Base-by-base conservation (phyloP, 805 yeast genomes). In the Hanseniaspora occidentalis region DNA sequence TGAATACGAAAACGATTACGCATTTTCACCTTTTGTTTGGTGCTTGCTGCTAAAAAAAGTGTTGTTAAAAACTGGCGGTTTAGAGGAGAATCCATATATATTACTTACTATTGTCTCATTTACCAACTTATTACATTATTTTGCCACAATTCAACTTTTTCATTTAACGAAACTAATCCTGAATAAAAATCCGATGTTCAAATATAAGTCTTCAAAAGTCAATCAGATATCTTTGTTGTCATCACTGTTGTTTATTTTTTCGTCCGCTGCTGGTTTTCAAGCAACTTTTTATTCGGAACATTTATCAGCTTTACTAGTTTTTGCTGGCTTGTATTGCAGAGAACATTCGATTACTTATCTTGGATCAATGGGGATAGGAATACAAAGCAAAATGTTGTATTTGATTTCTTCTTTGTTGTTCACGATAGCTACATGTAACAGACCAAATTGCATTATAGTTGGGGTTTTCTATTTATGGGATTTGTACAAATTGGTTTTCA, bases 1-100 rank as follows among this genome's bases (percentile, higher is more conserved):
- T 2, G 56, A 61, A n/a, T 88, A 67, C 58, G 97, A 89, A 58
- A 95, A 89, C 56, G 94, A 86, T 59, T 82, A 75, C 69, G 96
- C 94, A 4, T 89, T 84, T 55, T 77, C 94, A 21, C 82, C 82
- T 9, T 52, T 29, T 29, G 18, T 75, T 2, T 89, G 95, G 94
- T 69, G 79, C 64, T 53, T 72, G 19, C 36, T 77, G 3, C 58
- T 80, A 3, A 54, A 48, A 14, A 14, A 11, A 27, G 14, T 33
- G 23, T 11, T 17, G 10, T 33, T 20, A 3, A 19, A 11, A 14
- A 10, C 22, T 13, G 23, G 16, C n/a, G n/a, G n/a, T n/a, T n/a
- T n/a, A n/a, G n/a, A 27, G 7, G 14, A 48, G 35, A 46, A 26
- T 22, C 34, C 13, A 5, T 36, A 18, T 14, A 37, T 41, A 18